These are phyloP conservation scores for Dichotomocladium elegans DNA, from an alignment of 371 early-diverging fungal species.

Conservation along the genomic window DNA sequence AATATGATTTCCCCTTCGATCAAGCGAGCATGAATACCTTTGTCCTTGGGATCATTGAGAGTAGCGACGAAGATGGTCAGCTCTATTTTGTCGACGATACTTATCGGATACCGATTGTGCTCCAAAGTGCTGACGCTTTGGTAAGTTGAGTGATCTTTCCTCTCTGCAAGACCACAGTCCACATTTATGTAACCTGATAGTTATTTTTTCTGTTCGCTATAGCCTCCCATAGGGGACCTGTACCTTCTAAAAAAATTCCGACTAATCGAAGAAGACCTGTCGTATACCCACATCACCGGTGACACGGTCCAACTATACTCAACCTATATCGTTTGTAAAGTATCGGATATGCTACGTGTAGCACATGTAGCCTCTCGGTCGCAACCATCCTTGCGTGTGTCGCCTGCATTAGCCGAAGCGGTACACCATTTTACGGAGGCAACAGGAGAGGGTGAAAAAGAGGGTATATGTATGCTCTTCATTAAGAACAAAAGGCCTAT, in stretches of 20 bases:
- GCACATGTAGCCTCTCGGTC: not conserved
- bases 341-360: conserved; percentile 4
- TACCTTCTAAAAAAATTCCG: conserved; percentile 8
- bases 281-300: conserved; percentile 2
- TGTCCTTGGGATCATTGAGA: not conserved
- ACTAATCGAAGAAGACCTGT: conserved; percentile 12
- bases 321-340: conserved; percentile 7
- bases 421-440: not conserved
- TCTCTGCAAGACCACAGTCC: not conserved
- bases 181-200: not conserved
- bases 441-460: too few species aligned
- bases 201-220: too few species aligned
- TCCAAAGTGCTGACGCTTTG: not conserved
- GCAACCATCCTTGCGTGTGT: not conserved
- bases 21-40: not conserved
- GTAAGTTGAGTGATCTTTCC: not conserved
- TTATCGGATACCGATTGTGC: conserved; percentile 1
- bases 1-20: not conserved
- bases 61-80: conserved; percentile 7
- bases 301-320: not conserved
- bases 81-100: conserved; percentile 8
- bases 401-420: not conserved
- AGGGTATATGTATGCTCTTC: not conserved
- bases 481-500: not conserved
- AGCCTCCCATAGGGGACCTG: conserved; percentile 1